Evolutionary conservation across 2,329 filamentous ascomycete genomes (phyloP), one percentile per base, ranked within the genome.

Genomic region (Cyphellophora europaea): DNA sequence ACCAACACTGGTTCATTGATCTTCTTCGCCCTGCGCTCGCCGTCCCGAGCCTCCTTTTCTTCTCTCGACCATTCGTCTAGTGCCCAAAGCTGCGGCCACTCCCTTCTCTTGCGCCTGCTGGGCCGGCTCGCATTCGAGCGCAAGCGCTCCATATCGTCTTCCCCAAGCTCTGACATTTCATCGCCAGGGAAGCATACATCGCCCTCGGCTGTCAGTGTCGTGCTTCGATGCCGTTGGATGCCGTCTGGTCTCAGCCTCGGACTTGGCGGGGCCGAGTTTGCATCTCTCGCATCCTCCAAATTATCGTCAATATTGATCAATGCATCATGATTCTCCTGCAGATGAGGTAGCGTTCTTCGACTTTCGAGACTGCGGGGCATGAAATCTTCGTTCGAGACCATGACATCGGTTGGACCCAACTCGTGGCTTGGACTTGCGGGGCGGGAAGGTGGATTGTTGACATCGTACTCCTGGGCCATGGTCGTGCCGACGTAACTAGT

Each of bases 1-100:
- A 98, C 80, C 48, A 96, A 75, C 52, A 95, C 79, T 6, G 91
- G 91, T 54, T 98, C 91, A 5, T 82, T 93, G 45, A 96, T 89
- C 56, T 82, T 91, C 63, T 94, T 94, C 30, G 82, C 81, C 18
- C 43, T 36, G 3, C 87, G 77, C 27, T 85, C 75, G 36, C 83
- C 84, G 38, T 91, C 85, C 34, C 84, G 74, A 38, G 80, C 79
- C 54, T 94, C 87, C 58, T 93, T 94, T 58, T 98, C 91, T 47
- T 89, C 78, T 3, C 74, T 74, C 42, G 81, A 86, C 88, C 88
- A 98, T 44, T 93, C 84, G 40, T 95, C 85, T 8, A 98, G 64
- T 4, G 84, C 75, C 1, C 74, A 67, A 11, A 96, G 64, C 55
- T 96, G 87, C 1, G 91, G 91, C 87, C 88, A 96, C 47, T 81